Evolutionary conservation across 345 rosid species (phyloP).

Genomic region (Eucalyptus paniculata): DNA sequence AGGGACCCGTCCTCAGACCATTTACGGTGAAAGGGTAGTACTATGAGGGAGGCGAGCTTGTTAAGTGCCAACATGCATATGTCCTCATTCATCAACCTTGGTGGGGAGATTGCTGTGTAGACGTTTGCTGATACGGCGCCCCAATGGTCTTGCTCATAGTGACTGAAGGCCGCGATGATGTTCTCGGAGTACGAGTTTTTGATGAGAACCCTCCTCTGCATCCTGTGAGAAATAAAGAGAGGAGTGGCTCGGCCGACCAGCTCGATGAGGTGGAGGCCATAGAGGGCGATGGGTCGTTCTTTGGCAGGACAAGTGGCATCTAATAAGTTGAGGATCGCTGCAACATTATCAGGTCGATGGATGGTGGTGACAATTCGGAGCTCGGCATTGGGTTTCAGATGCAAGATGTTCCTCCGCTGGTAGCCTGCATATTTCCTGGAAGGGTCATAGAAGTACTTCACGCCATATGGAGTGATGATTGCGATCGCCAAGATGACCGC

Average conservation of each 20-base stretch:
- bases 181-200: not conserved
- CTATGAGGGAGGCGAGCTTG: conserved; percentile 10
- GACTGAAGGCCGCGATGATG: conserved; percentile 2
- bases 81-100: conserved; percentile 21
- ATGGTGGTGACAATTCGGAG: conserved; percentile 23
- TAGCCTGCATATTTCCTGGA: conserved; percentile 1
- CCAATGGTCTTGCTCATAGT: not conserved
- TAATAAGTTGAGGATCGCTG: not conserved
- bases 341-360: conserved; percentile 21
- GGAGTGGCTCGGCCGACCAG: conserved; percentile 9
- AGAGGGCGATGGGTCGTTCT: not conserved
- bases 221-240: conserved; percentile 9
- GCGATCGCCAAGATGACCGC: not conserved
- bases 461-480: not conserved
- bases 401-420: conserved; percentile 9
- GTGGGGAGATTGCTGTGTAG: conserved; percentile 25
- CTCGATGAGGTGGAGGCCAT: conserved; percentile 11
- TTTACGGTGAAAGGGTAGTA: conserved; percentile 31
- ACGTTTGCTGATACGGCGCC: not conserved
- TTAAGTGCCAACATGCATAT: conserved; percentile 15
- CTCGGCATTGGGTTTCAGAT: conserved; percentile 3
- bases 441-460: not conserved
- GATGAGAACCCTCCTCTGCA: not conserved
- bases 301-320: not conserved
- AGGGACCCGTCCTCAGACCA: conserved; percentile 10